A percentile compares a stretch with the other conserved stretches of the same genome.
Conservation (phyloP, 164 flowering plant genomes). For the Nymphaea thermarum region DNA sequence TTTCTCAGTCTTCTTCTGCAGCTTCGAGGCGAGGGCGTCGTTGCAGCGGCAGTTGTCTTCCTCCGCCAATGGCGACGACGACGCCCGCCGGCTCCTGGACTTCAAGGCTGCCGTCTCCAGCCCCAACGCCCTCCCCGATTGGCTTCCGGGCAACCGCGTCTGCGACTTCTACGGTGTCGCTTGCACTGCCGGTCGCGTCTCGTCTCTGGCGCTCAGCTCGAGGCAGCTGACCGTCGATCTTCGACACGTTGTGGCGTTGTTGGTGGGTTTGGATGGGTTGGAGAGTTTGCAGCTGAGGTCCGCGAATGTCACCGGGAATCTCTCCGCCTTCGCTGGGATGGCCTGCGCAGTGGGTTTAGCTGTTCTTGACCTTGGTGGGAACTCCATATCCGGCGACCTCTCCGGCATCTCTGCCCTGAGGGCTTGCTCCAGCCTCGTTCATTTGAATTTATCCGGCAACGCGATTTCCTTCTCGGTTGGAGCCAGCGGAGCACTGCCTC, state of each 20-base stretch:
- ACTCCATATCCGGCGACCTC: slow-evolving; percentile 42
- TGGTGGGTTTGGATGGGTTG: slow-evolving; percentile 31
- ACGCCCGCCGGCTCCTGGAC: slow-evolving; percentile 27
- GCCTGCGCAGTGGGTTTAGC: slow-evolving; percentile 26
- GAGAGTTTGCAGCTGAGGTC: slow-evolving; percentile 25
- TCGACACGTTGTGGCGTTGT: slow-evolving; percentile 21
- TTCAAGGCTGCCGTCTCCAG: slow-evolving; percentile 39
- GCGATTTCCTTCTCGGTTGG: slow-evolving; percentile 18
- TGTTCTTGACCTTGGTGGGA: slow-evolving; percentile 55
- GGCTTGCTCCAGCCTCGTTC: slow-evolving; percentile 33
- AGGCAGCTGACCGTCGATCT: slow-evolving; percentile 25
- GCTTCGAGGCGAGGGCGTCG: not conserved
- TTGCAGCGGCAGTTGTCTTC: not conserved
- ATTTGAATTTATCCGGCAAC: slow-evolving; percentile 56
- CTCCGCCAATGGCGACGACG: not conserved
- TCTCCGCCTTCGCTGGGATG: slow-evolving; percentile 19
- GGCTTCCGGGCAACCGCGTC: slow-evolving; percentile 31
- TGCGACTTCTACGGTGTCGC: slow-evolving; percentile 49
- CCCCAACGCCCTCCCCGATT: slow-evolving; percentile 27
- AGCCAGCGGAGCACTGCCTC: slow-evolving; percentile 1
- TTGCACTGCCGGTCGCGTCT: slow-evolving; percentile 35
- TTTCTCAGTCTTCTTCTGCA: not conserved
- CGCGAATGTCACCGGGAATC: slow-evolving; percentile 38
- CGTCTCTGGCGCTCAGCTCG: slow-evolving; percentile 40
- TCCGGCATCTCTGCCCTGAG: slow-evolving; percentile 25